Conservation (phyloP, 1,284 basidiomycete genomes). For the Trichosporon asahii region DNA sequence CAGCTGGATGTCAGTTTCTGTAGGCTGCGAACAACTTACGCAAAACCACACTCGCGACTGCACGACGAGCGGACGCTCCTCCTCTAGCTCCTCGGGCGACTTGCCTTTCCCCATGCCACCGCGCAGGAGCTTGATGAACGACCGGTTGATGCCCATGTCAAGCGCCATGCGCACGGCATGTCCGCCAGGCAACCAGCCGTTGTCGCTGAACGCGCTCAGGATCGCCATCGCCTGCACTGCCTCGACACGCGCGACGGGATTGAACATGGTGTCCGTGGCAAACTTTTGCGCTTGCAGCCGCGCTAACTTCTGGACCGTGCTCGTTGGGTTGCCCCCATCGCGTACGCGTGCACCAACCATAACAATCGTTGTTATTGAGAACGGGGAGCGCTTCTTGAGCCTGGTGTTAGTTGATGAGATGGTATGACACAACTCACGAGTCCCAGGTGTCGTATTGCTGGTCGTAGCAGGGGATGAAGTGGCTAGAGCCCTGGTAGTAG, state of each 20-base stretch:
- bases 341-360: conserved; percentile 83
- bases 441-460: conserved; percentile 73
- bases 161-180: conserved; percentile 91
- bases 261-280: conserved; percentile 67
- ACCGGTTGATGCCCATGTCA: conserved; percentile 83
- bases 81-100: conserved; percentile 56
- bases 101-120: conserved; percentile 68
- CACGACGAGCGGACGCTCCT: conserved; percentile 74
- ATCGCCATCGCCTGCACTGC: conserved; percentile 86
- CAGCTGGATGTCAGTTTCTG: conserved; percentile 48
- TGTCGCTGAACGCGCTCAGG: conserved; percentile 84
- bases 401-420: conserved; percentile 9
- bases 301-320: conserved; percentile 42
- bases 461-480: conserved; percentile 83
- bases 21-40: conserved; percentile 26
- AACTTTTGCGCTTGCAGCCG: conserved; percentile 75
- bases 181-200: conserved; percentile 81
- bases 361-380: conserved; percentile 66
- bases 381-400: conserved; percentile 47
- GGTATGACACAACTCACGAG: conserved; percentile 28
- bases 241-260: conserved; percentile 74
- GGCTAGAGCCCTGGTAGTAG: conserved; percentile 79
- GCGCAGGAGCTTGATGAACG: conserved; percentile 75
- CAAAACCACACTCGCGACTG: conserved; percentile 84
- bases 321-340: conserved; percentile 62